Percentiles rank a stretch among this genome's conserved stretches.
Conservation (phyloP, 805 yeast genomes). For the Metschnikowia baotianmanensis region DNA sequence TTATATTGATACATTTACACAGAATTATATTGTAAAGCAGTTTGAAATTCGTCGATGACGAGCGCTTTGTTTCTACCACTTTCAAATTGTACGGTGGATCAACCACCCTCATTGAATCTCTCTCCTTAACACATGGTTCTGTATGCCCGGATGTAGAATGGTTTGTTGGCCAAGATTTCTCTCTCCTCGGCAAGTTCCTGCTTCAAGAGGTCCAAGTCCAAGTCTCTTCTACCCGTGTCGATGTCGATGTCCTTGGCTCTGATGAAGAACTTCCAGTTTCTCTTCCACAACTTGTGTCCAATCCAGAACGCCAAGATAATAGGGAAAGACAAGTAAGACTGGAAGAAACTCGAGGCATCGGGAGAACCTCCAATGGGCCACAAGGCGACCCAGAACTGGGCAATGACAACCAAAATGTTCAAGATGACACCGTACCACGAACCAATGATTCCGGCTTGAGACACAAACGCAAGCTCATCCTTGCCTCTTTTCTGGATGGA, state of each 20-base stretch:
- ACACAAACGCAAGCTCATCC: slow-evolving; percentile 50
- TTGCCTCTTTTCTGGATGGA: slow-evolving; percentile 22
- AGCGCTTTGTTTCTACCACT: no score
- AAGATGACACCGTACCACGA: slow-evolving; percentile 50
- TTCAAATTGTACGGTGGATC: no score
- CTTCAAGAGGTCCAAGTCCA: slow-evolving; percentile 37
- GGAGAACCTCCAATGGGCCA: slow-evolving; percentile 49
- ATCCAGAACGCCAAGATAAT: slow-evolving; percentile 56
- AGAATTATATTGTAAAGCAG: no score
- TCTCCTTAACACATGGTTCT: slow-evolving; percentile 51
- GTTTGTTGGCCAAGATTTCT: slow-evolving; percentile 46
- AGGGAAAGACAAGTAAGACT: slow-evolving; percentile 62
- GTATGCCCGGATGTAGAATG: slow-evolving; percentile 49
- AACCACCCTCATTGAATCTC: background rate
- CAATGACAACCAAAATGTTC: slow-evolving; percentile 49
- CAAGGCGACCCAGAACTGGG: slow-evolving; percentile 66
- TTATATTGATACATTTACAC: no score
- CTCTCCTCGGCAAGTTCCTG: slow-evolving; percentile 55
- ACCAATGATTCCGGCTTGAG: slow-evolving; percentile 53
- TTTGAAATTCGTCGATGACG: no score
- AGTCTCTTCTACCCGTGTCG: slow-evolving; percentile 39
- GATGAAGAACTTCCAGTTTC: slow-evolving; percentile 31
- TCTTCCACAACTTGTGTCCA: slow-evolving; percentile 55
- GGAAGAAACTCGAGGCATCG: slow-evolving; percentile 47
- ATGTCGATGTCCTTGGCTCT: slow-evolving; percentile 34